Percentiles rank a stretch among this genome's conserved stretches.
Conservation (phyloP, 345 rosid genomes). For the Isatis tinctoria region DNA sequence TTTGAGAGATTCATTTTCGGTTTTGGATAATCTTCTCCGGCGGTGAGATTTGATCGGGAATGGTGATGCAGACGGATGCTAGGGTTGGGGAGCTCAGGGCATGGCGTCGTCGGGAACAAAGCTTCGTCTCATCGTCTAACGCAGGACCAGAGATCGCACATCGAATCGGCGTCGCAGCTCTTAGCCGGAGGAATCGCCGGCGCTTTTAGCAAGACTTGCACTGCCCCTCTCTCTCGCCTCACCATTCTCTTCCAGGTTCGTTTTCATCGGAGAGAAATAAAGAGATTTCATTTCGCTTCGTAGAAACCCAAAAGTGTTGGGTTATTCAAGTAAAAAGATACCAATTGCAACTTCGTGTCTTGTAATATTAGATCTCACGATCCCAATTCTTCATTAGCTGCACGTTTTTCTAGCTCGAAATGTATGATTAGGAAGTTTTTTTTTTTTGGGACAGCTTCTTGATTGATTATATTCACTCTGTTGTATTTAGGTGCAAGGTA, state of each 20-base stretch:
- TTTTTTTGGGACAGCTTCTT: not conserved
- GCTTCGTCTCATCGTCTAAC: slow-evolving; percentile 43
- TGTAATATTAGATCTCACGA: too few species aligned
- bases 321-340: not conserved
- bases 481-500: slow-evolving; percentile 74
- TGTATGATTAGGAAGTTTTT: too few species aligned
- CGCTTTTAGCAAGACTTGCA: too few species aligned
- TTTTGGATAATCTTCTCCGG: not conserved
- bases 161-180: slow-evolving; percentile 76
- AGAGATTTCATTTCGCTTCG: not conserved
- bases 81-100: slow-evolving; percentile 65
- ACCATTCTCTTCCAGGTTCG: slow-evolving; percentile 93
- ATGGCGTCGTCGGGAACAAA: slow-evolving; percentile 45
- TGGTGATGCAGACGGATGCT: slow-evolving; percentile 80
- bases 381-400: too few species aligned
- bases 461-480: not conserved
- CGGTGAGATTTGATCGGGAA: not conserved
- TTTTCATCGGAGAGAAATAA: not conserved
- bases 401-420: too few species aligned
- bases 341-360: not conserved
- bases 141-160: slow-evolving; percentile 52
- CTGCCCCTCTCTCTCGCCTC: slow-evolving; percentile 93
- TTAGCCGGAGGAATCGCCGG: slow-evolving; percentile 96
- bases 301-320: not conserved
- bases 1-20: not conserved